Base-by-base conservation (phyloP, 116 monocot species). In the Iris pallida region DNA sequence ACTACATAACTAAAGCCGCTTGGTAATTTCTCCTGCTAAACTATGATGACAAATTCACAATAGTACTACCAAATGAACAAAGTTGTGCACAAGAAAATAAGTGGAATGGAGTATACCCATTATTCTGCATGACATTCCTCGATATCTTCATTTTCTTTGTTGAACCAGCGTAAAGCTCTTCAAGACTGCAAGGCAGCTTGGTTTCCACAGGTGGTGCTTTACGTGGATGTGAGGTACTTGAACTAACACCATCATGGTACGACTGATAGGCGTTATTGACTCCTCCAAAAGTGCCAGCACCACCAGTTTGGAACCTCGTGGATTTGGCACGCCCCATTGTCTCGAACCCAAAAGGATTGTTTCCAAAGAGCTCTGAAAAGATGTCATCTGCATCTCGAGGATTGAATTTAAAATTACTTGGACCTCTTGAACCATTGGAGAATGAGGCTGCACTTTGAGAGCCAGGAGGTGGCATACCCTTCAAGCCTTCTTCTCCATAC, bases 341-440 rank as follows among this genome's bases (percentile, higher is more conserved):
- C 1, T 73, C 56, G 20, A 87, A 87, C n/a, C 75, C 85, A 52
- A 83, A 91, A 0, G 87, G 82, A 45, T 74, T 73, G 59, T 68
- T 80, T 16, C 93, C 89, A 14, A 93, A 93, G 64, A 93, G 86
- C 66, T 89, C 93, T 0, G 89, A 79, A 66, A 89, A 93, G 14
- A 93, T 89, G 42, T 93, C 93, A 15, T 93, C 89, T 20, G 93
- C 93, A 69, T 80, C 82, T 13, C 93, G 76, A 7, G 92, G 92
- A 64, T 88, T 88, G 75, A 85, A 91, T 6, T 42, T 17, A 60
- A 65, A 79, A 18, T 69, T 45, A 53, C 47, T 57, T 30, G 30
- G 30, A 30, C 30, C 75, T 51, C 59, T 69, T 59, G 81, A 43
- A 19, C 64, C 70, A 63, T 58, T 58, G 17, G 70, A 20, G 47